phyloP scores from a whole-genome alignment of 2,329 filamentous ascomycete genomes.

The Scedosporium apiospermum region DNA sequence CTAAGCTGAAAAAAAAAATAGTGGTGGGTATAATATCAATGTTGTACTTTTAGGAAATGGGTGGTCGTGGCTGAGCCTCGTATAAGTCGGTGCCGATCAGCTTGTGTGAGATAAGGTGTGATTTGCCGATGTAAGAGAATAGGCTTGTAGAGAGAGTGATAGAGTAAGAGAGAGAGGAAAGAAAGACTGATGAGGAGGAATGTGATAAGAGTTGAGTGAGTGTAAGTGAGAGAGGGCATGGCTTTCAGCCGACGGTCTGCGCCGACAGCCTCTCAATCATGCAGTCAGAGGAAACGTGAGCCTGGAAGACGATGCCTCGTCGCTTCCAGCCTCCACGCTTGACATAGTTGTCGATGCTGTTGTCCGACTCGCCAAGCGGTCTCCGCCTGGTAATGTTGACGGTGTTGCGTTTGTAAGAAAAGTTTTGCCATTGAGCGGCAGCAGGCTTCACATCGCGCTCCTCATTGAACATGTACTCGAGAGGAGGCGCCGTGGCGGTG shows the following conservation, averaged over 20 bases:
- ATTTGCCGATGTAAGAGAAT: background rate
- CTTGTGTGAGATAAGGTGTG: background rate
- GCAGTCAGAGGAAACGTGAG: background rate
- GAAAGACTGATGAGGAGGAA: background rate
- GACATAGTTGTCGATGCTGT: conserved; percentile 30
- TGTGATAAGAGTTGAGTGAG: background rate
- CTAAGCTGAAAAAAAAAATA: background rate
- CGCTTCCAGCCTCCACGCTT: conserved; percentile 35
- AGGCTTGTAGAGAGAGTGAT: background rate
- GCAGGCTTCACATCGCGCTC: conserved; percentile 2
- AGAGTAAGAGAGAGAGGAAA: no score
- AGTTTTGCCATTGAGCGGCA: conserved; percentile 19
- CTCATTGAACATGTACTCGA: conserved; percentile 1
- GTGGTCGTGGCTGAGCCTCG: background rate
- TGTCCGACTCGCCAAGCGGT: conserved; percentile 27
- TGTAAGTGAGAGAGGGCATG: background rate
- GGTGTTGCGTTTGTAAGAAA: conserved; percentile 21
- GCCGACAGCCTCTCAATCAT: conserved; percentile 1
- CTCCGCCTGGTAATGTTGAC: conserved; percentile 17
- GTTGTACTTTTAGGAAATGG: background rate
- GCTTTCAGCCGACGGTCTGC: conserved; percentile 1
- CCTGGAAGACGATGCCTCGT: conserved; percentile 29
- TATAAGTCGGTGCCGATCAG: background rate
- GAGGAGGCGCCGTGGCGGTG: conserved; percentile 6
- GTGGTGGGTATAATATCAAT: background rate